A percentile compares a stretch with the other conserved stretches of the same genome.
Evolutionary conservation across 2,329 filamentous ascomycete genomes (phyloP).

Genomic region (Pyrenochaeta sp.): DNA sequence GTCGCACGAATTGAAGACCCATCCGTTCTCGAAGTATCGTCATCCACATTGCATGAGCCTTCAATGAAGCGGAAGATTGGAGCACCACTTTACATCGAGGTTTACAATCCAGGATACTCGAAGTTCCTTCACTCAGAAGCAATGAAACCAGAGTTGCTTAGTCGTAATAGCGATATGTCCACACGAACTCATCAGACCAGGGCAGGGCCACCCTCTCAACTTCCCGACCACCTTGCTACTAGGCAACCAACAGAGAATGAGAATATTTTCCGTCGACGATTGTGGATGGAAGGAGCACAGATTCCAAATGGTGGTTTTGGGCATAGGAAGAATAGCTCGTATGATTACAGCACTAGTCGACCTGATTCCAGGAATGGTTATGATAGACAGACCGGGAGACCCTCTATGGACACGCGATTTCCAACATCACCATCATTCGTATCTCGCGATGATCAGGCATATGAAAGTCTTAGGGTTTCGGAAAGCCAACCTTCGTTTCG

Average conservation of each 20-base stretch:
- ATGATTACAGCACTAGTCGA: conserved; percentile 32
- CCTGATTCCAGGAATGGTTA: conserved; percentile 33
- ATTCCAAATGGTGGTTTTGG: conserved; percentile 49
- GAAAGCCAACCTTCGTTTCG: conserved; percentile 61
- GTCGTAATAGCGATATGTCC: conserved; percentile 23
- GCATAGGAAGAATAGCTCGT: conserved; percentile 46
- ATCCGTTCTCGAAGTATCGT: conserved; percentile 53
- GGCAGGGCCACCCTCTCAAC: background rate
- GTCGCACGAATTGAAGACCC: conserved; percentile 58
- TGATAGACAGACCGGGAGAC: conserved; percentile 16
- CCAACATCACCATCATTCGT: conserved; percentile 24
- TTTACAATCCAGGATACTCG: conserved; percentile 66
- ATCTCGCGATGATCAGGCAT: conserved; percentile 34
- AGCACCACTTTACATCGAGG: conserved; percentile 60
- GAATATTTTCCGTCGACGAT: conserved; percentile 52
- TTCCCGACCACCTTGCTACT: conserved; percentile 1
- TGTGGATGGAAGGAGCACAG: conserved; percentile 58
- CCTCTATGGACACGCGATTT: conserved; percentile 20
- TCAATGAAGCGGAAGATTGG: conserved; percentile 46
- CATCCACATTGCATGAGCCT: conserved; percentile 46
- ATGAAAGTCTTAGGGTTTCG: conserved; percentile 49
- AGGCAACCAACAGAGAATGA: conserved; percentile 8
- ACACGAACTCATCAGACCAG: conserved; percentile 13
- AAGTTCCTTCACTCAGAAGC: conserved; percentile 57
- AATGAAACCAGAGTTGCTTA: conserved; percentile 17